Evolutionary conservation across 176 grass and related monocot genomes (phyloP), one percentile per base, ranked within the genome.

Genomic region (Musa acuminata): DNA sequence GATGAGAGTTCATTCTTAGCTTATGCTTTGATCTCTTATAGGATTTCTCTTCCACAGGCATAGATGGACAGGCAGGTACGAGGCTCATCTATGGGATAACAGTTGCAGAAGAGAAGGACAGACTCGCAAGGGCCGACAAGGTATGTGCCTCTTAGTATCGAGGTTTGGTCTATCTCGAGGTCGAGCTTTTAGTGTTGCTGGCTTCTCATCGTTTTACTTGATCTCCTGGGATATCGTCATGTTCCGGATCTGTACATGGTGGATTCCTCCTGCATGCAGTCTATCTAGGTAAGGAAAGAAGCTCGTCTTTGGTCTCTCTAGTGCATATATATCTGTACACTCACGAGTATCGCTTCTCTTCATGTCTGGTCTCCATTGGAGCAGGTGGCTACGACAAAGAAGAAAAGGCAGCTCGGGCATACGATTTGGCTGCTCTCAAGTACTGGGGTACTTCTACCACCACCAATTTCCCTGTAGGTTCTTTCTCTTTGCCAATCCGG

Each of bases 71-170:
- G 90, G 90, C 69, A 81, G 90, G 26, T 93, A 93, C 55, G 87
- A 93, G 43, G 90, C 90, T 0, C 90, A 93, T 85, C 85, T 93
- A 43, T 93, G 90, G 90, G 90, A 93, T 62, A 93, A 89, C 76
- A 89, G 87, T 65, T 94, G 87, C 82, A 85, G 91, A 84, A 87
- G 87, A 77, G 87, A 88, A 84, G 87, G 91, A 17, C 91, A 94
- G 58, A 94, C 85, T 48, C 83, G 91, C 26, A 90, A 94, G 65
- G 91, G 91, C 1, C 69, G 87, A 65, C 87, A 94, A 87, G 87
- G 91, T 94, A 76, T 62, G 35, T 52, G 26, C 23, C 70, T 53
- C 55, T 49, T 19, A 25, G 4, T 43, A 6, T 48, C 22, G 14
- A 43, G 35, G 35, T 43, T 43, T 43, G 35, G 35, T 43, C 35